Evolutionary conservation across 495 filamentous ascomycete genomes (phyloP).

Genomic region (Pseudotulostoma volvatum): DNA sequence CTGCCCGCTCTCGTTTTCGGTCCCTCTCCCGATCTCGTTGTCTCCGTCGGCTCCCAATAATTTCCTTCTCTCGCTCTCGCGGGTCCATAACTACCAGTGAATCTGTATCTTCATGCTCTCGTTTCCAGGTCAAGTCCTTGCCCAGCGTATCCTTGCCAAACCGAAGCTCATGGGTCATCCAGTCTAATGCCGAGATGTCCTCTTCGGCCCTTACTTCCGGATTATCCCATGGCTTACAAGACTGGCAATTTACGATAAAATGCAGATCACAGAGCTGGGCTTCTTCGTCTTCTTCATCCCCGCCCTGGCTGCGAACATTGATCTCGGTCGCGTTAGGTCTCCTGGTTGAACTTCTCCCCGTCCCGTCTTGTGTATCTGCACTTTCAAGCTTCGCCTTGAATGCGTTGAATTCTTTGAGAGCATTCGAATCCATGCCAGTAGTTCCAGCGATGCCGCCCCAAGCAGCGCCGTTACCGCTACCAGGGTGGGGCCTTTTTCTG

Average conservation of each 20-base stretch:
- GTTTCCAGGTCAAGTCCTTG: conserved; percentile 82
- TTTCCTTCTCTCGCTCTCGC: conserved; percentile 60
- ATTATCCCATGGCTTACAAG: conserved; percentile 58
- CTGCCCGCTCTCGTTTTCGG: conserved; percentile 19
- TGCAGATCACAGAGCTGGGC: conserved; percentile 69
- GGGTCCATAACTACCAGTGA: conserved; percentile 94
- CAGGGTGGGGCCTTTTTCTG: conserved; percentile 54
- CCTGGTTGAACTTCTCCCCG: conserved; percentile 4
- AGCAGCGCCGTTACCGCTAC: conserved; percentile 13
- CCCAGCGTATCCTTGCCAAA: conserved; percentile 84
- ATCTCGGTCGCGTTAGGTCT: background rate
- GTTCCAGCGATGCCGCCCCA: conserved; percentile 10
- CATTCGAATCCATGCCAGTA: conserved; percentile 39
- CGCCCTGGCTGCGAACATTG: conserved; percentile 13
- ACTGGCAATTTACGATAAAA: conserved; percentile 86
- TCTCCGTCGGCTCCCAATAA: conserved; percentile 19
- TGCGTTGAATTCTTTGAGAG: conserved; percentile 51
- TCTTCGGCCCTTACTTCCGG: conserved; percentile 17
- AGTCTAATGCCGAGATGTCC: conserved; percentile 14
- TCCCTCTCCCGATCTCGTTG: conserved; percentile 28
- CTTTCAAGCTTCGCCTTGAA: conserved; percentile 66
- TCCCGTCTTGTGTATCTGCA: conserved; percentile 22
- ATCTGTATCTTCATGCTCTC: conserved; percentile 71
- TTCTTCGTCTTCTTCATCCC: conserved; percentile 46
- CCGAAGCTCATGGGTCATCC: conserved; percentile 56